Evolutionary conservation across 345 rosid genomes (phyloP), one percentile per base, ranked within the genome.

Genomic region (Lenwebbia sp.): DNA sequence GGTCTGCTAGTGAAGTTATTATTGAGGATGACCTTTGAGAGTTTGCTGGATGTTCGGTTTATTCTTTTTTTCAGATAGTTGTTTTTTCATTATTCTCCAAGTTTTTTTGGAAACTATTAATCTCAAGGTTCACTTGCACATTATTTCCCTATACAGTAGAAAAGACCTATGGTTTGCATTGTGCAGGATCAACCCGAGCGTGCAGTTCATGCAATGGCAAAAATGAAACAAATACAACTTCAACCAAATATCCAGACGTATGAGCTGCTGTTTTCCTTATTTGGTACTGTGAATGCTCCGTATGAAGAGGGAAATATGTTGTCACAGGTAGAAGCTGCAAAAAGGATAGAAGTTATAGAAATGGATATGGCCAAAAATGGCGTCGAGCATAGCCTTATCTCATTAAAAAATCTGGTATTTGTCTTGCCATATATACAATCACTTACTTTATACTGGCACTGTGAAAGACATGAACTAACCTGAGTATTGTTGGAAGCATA

Each of bases 161-260:
- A 84, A 82, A 83, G 76, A 85, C 65, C 58, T 33, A 22, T 23
- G 74, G 49, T 57, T 49, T 85, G 56, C 54, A 85, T 83, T 51
- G 82, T 90, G 87, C 95, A 96, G 98, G 92, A 92, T 89, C 93
- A 92, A 91, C 98, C 95, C 74, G 97, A 96, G 86, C 95, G 95
- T 82, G 99, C 96, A 81, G 57, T 94, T 90, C 89, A 85, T 85
- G 88, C 92, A 78, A 91, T 93, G 85, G 93, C 93, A 85, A 96
- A 91, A 92, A 95, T 97, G 98, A 94, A 91, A 90, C 87, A 91
- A 88, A 83, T 89, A 82, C 88, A 91, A n/a, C 37, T 94, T 86
- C 91, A 88, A 82, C 95, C 95, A 13, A 91, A 96, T 90, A 89
- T 90, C 87, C 85, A 83, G 88, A 97, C 99, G 1, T 97, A 93